Conservation (phyloP, 2,329 filamentous ascomycete species). For the Fusarium bulbicola region DNA sequence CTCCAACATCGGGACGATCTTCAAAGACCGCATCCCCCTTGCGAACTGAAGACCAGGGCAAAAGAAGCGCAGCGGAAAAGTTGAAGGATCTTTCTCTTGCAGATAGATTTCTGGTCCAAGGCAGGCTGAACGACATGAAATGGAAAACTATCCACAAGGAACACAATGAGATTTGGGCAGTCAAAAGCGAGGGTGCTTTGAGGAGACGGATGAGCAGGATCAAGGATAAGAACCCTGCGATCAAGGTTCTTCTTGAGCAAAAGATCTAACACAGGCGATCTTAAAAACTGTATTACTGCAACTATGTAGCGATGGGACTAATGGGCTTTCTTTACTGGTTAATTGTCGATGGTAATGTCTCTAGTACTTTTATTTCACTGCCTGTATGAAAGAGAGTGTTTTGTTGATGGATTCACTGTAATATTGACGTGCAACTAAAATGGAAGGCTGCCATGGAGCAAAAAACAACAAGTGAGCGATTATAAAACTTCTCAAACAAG, state of each 20-base stretch:
- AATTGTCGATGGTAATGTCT: background rate
- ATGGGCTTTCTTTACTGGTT: background rate
- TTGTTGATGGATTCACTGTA: background rate
- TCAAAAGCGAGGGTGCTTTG: background rate
- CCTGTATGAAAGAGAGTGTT: background rate
- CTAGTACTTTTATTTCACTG: background rate
- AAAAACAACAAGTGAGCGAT: background rate
- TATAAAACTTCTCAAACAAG: background rate
- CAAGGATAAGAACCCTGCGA: background rate
- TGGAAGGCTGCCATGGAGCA: fast-evolving
- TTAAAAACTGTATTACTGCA: background rate
- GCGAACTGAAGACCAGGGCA: background rate
- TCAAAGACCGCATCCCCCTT: background rate
- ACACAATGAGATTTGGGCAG: background rate
- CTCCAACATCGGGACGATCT: background rate
- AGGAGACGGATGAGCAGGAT: background rate
- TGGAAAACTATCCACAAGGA: background rate
- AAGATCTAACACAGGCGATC: background rate
- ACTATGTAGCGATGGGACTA: background rate
- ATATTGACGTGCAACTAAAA: background rate
- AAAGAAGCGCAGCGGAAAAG: background rate
- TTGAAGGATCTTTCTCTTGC: background rate
- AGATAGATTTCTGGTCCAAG: background rate
- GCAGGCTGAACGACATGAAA: background rate
- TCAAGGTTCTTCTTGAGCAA: background rate